These are phyloP conservation scores for Geotrichum citri-aurantii DNA, from an alignment of 1,139 yeast species.

Conservation along the genomic window DNA sequence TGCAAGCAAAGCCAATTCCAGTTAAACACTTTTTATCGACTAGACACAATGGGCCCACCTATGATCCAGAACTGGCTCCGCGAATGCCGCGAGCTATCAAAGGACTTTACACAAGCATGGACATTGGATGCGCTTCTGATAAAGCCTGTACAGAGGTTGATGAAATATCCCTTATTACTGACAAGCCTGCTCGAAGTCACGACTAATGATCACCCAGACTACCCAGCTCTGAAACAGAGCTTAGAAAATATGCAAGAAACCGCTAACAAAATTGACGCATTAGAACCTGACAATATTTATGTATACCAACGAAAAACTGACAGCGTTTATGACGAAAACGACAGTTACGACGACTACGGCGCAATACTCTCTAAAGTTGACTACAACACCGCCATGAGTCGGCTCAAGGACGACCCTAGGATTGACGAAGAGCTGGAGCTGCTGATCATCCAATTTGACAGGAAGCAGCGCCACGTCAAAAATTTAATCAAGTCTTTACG, in stretches of 20 bases:
- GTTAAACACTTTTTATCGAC: conserved; percentile 28
- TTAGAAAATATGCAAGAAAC: conserved; percentile 24
- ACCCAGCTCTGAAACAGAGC: conserved; percentile 29
- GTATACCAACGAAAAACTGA: not conserved
- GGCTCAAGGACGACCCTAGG: conserved; percentile 19
- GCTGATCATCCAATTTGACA: conserved; percentile 21
- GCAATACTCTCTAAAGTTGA: not conserved
- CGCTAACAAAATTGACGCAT: conserved; percentile 30
- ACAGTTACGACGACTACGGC: not conserved
- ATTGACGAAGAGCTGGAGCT: conserved; percentile 25
- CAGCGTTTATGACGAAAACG: not conserved
- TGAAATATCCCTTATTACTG: conserved; percentile 39
- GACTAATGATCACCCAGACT: conserved; percentile 31
- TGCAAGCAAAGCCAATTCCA: conserved; percentile 32
- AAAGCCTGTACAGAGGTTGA: conserved; percentile 41
- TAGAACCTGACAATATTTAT: conserved; percentile 6
- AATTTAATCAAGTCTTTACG: conserved; percentile 23
- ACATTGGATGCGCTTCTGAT: conserved; percentile 39
- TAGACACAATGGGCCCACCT: conserved; percentile 28
- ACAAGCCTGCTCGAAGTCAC: conserved; percentile 30
- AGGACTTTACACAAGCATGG: conserved; percentile 37
- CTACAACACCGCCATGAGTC: conserved; percentile 14
- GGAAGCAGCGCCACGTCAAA: conserved; percentile 19
- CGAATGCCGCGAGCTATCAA: conserved; percentile 29
- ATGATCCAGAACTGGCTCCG: conserved; percentile 32